Evolutionary conservation across 495 filamentous ascomycete genomes (phyloP), one percentile per base, ranked within the genome.

Genomic region (Penicillium cataractarum): DNA sequence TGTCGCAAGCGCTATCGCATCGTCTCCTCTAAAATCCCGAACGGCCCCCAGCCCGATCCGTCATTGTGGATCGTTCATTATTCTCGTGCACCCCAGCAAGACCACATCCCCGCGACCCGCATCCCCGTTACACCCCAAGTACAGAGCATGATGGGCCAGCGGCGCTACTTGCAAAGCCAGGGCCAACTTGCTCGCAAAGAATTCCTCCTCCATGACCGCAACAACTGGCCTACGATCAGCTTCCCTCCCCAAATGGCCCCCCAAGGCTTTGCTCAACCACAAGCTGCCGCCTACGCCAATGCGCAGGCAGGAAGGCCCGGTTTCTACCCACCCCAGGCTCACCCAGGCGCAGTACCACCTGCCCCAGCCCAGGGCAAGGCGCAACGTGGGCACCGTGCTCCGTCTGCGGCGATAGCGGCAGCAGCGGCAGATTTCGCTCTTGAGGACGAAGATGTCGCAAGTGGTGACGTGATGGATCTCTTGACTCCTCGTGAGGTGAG

Each of bases 21-120:
- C 31, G 78, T 87, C 40, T 86, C 86, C 15, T 75, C 83, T 10
- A 89, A 85, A 68, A 80, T 82, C 22, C 84, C 85, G 10, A 84
- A 83, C 49, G 82, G 83, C 15, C 85, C 89, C 17, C 82, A 83
- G 24, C 83, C 89, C 46, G 92, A 97, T 74, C 88, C 90, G 6
- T 88, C 87, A 19, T 80, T 97, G 33, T 97, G 92, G 92, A 89
- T 99, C 58, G 86, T 97, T n/a, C 95, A 99, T 76, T 99, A 97
- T 70, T 84, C 87, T 29, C 84, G 85, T 52, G 80, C 89, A 26
- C 90, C 96, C 12, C 88, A 83, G 33, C 76, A 82, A 32, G 86
- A 96, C 60, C 87, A 90, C 57, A 78, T 92, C 39, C 89, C 90
- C 1, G 80, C 82, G 27, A 83, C 82, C 22, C 78, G 84, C 27